Evolutionary conservation across 169 alveolate genomes (phyloP).

Genomic region (Plasmodium relictum): DNA sequence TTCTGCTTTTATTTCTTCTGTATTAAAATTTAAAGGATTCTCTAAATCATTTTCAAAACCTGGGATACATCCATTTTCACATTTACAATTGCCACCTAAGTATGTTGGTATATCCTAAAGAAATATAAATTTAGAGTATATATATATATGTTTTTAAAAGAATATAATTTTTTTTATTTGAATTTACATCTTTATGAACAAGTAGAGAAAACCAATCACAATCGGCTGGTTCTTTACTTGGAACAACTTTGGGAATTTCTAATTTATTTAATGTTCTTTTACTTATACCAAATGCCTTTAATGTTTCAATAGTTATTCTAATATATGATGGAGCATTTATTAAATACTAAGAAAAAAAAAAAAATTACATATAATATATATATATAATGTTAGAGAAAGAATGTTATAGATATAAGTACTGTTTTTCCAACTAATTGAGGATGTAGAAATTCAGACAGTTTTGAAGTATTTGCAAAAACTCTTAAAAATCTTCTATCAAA

Average conservation of each 20-base stretch:
- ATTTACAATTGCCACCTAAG: slow-evolving; percentile 55
- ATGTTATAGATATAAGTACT: too few relatives aligned
- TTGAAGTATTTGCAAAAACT: slow-evolving; percentile 65
- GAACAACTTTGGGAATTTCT: slow-evolving; percentile 41
- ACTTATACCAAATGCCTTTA: slow-evolving; percentile 63
- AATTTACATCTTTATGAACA: slow-evolving; percentile 51
- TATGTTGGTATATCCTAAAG: slow-evolving; percentile 54
- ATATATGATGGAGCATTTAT: slow-evolving; percentile 74
- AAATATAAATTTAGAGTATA: slow-evolving; percentile 5
- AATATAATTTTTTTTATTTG: not conserved
- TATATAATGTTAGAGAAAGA: not conserved
- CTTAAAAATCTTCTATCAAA: slow-evolving; percentile 58
- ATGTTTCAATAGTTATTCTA: slow-evolving; percentile 58
- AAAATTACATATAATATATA: not conserved
- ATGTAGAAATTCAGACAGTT: slow-evolving; percentile 56
- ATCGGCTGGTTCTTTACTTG: slow-evolving; percentile 46
- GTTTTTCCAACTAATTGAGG: slow-evolving; percentile 68
- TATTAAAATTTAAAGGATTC: slow-evolving; percentile 24
- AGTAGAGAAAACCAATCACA: slow-evolving; percentile 68
- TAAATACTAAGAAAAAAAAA: slow-evolving; percentile 29
- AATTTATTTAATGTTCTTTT: slow-evolving; percentile 66
- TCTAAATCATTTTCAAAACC: slow-evolving; percentile 48
- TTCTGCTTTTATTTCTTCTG: slow-evolving; percentile 53
- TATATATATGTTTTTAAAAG: not conserved
- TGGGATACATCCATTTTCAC: slow-evolving; percentile 68